A percentile compares a stretch with the other conserved stretches of the same genome.
These are phyloP conservation scores for Chlamydomonas schloesseri DNA, from an alignment of 139 green algal species.

Conservation along the genomic window DNA sequence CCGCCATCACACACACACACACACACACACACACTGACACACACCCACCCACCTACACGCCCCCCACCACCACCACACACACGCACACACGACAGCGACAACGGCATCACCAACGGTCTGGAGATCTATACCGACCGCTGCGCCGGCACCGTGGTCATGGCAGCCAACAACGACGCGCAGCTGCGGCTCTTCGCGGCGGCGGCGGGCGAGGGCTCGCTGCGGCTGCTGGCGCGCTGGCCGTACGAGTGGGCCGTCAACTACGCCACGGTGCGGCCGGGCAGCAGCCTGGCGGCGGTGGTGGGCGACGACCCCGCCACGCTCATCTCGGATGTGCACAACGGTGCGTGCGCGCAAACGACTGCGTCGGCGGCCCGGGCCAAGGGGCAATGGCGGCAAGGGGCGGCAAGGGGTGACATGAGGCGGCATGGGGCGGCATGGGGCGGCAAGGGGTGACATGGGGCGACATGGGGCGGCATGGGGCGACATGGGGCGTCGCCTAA, in stretches of 20 bases:
- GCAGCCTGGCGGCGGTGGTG: constrained; percentile 51
- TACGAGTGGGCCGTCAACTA: constrained; percentile 93
- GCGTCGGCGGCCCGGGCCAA: too few species aligned
- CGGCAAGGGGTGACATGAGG: too few species aligned
- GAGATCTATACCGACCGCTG: constrained; percentile 75
- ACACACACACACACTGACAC: not conserved
- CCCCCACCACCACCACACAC: too few species aligned
- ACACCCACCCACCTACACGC: too few species aligned
- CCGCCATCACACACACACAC: not conserved
- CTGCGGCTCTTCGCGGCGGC: constrained; percentile 37
- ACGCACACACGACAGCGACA: constrained; percentile 68
- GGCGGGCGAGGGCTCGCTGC: constrained; percentile 26
- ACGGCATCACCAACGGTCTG: constrained; percentile 96
- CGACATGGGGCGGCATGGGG: too few species aligned
- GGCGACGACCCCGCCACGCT: constrained; percentile 80
- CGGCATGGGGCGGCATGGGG: too few species aligned
- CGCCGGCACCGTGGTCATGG: constrained; percentile 63
- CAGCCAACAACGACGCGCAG: constrained; percentile 90
- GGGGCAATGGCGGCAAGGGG: too few species aligned
- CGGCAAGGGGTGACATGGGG: too few species aligned
- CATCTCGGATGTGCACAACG: constrained; percentile 58
- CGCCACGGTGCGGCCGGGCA: constrained; percentile 62
- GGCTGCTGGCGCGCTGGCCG: constrained; percentile 37
- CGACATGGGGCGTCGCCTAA: too few species aligned
- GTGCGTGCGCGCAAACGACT: not conserved